Percentiles rank a stretch among this genome's conserved stretches.
These are phyloP conservation scores for Hanseniaspora lachancei DNA, from an alignment of 805 yeast genomes.

Conservation along the genomic window DNA sequence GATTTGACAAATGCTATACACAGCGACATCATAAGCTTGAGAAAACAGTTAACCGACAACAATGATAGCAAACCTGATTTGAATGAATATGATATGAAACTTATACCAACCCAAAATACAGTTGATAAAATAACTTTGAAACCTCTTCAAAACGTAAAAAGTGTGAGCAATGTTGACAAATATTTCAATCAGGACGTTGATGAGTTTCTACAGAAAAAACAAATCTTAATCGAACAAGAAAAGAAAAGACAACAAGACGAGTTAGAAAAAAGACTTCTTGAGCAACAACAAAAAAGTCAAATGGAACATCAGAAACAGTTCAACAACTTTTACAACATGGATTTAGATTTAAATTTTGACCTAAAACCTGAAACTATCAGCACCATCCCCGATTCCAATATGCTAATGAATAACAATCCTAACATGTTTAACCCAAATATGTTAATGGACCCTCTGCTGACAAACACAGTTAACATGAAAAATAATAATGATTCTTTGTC, in stretches of 20 bases:
- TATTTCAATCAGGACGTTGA: not conserved
- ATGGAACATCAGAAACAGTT: not conserved
- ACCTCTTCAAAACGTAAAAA: not conserved
- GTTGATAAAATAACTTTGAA: not conserved
- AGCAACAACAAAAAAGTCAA: constrained; percentile 14
- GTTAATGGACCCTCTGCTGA: not conserved
- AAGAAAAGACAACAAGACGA: constrained; percentile 14
- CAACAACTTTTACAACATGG: constrained; percentile 7
- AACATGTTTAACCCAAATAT: constrained; percentile 2
- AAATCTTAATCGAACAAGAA: constrained; percentile 2
- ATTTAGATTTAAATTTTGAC: constrained; percentile 11
- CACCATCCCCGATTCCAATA: not conserved
- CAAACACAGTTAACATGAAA: constrained; percentile 1
- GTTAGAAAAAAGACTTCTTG: constrained; percentile 11
- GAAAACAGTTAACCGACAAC: not conserved
- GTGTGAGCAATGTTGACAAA: not conserved
- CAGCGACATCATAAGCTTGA: not conserved
- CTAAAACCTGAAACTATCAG: not conserved
- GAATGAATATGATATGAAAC: not conserved
- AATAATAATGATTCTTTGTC: not conserved
- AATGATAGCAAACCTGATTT: not conserved
- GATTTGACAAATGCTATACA: not conserved
- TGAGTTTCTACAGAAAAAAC: not conserved
- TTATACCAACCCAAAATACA: not conserved
- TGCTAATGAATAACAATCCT: not conserved